phyloP scores from a whole-genome alignment of 805 yeast genomes.

The Pichia cephalocereana region DNA sequence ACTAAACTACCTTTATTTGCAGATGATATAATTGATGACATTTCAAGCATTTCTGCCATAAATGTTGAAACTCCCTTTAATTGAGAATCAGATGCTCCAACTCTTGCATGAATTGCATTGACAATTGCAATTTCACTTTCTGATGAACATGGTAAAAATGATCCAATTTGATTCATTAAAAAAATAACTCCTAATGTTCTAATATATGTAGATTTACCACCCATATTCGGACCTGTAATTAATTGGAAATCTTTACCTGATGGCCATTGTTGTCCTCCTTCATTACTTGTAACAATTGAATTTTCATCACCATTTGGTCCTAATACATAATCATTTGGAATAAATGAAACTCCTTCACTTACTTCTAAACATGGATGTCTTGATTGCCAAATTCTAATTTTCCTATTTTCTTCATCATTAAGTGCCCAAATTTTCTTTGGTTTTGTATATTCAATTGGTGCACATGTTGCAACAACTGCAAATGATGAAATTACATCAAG shows the following conservation, averaged over 20 bases:
- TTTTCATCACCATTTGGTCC: neutral
- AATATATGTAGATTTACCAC: constrained; percentile 91
- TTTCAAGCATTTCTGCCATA: constrained; percentile 94
- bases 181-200: constrained; percentile 85
- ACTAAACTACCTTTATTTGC: constrained; percentile 74
- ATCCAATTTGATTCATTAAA: constrained; percentile 81
- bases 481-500: constrained; percentile 80
- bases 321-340: constrained; percentile 79
- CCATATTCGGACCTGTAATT: constrained; percentile 96
- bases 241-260: constrained; percentile 58
- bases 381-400: constrained; percentile 55
- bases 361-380: constrained; percentile 93
- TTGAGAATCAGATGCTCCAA: constrained; percentile 99
- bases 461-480: constrained; percentile 75
- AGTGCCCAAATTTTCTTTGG: constrained; percentile 52
- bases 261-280: constrained; percentile 4
- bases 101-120: constrained; percentile 89
- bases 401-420: constrained; percentile 35
- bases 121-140: constrained; percentile 75
- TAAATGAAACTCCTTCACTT: constrained; percentile 84
- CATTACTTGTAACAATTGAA: neutral
- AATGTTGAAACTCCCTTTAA: constrained; percentile 94
- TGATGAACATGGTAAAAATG: constrained; percentile 69
- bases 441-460: constrained; percentile 71
- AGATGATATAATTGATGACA: constrained; percentile 74